Evolutionary conservation across 129 eudicot species (phyloP).

Genomic region (Ambrosia artemisiifolia): DNA sequence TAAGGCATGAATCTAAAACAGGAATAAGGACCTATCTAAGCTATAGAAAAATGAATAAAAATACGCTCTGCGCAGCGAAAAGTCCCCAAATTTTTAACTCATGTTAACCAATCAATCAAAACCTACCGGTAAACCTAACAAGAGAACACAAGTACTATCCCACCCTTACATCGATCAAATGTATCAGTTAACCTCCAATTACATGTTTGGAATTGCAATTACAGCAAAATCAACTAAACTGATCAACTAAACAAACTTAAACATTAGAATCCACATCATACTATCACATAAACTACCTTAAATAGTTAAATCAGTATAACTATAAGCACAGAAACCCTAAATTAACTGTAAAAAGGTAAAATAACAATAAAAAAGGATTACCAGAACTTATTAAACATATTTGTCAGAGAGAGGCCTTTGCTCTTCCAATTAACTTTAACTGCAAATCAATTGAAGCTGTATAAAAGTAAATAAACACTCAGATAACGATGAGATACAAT

Average conservation of each 20-base stretch:
- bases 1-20: too few species aligned
- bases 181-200: not conserved
- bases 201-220: not conserved
- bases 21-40: not conserved
- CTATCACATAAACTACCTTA: not conserved
- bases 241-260: not conserved
- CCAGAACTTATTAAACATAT: slow-evolving; percentile 38
- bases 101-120: not conserved
- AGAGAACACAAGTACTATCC: not conserved
- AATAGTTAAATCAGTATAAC: not conserved
- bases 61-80: not conserved
- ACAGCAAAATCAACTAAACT: not conserved
- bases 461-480: not conserved
- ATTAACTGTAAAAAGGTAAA: not conserved
- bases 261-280: not conserved
- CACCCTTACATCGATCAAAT: not conserved
- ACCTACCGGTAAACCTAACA: not conserved
- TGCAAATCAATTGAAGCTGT: not conserved
- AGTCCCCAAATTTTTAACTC: not conserved
- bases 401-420: slow-evolving; percentile 12
- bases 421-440: not conserved
- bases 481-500: slow-evolving; percentile 4
- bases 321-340: slow-evolving; percentile 5
- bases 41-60: not conserved
- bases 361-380: not conserved